A percentile compares a stretch with the other conserved stretches of the same genome.
Evolutionary conservation across 2,329 filamentous ascomycete species (phyloP).

Genomic region (Septoria linicola): DNA sequence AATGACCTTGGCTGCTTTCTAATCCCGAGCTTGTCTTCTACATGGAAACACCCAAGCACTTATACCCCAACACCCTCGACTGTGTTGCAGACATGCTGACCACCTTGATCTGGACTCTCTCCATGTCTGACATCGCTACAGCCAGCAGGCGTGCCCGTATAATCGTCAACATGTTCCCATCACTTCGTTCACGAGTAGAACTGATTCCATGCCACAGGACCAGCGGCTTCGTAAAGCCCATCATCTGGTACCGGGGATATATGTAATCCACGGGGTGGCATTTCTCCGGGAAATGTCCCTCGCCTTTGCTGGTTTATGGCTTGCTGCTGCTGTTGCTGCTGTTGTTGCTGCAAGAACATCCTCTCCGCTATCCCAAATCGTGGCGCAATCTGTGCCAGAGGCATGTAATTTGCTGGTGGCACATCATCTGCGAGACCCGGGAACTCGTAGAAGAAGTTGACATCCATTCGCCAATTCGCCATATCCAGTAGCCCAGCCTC

Average conservation of each 20-base stretch:
- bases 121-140: too few relatives aligned
- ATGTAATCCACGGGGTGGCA: conserved; percentile 2
- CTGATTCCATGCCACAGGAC: conserved; percentile 5
- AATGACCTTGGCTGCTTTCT: too few relatives aligned
- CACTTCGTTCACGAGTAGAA: conserved; percentile 8
- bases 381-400: conserved; percentile 20
- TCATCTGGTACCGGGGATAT: background rate
- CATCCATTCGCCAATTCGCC: conserved; percentile 27
- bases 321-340: conserved; percentile 6
- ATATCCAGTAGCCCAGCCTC: conserved; percentile 25
- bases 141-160: too few relatives aligned
- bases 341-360: background rate
- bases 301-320: conserved; percentile 12
- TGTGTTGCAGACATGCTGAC: too few relatives aligned
- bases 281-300: conserved; percentile 10
- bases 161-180: too few relatives aligned
- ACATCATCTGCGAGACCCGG: conserved; percentile 25
- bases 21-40: too few relatives aligned
- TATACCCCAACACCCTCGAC: too few relatives aligned
- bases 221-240: conserved; percentile 2
- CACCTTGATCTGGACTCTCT: too few relatives aligned
- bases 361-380: conserved; percentile 21
- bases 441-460: conserved; percentile 27
- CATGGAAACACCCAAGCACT: too few relatives aligned
- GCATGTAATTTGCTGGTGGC: conserved; percentile 26